Evolutionary conservation across 768 basidiomycete species (phyloP), one percentile per base, ranked within the genome.

Genomic region (Crassisporium funariophilum): DNA sequence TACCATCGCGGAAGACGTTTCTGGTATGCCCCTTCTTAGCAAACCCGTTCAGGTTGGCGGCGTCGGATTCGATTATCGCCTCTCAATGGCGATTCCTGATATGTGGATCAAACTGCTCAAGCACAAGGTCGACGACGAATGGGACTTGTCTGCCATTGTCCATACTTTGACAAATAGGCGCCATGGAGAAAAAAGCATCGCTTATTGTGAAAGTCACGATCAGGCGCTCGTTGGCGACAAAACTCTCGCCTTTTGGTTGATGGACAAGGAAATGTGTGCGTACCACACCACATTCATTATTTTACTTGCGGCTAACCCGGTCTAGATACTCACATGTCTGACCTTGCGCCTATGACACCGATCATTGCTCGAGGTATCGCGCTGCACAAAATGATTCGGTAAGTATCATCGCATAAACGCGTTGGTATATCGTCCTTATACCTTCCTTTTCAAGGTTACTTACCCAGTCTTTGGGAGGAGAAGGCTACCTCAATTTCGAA

Each of bases 91-190:
- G 16, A 81, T 99, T 41, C 97, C 97, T 2, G 97, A 99, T 67
- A 98, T 95, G 94, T 99, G 94, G 93, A 99, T 99, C 75, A 98
- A 99, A 69, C 76, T 98, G 20, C 80, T 98, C 56, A 99, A 98
- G 65, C 97, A 99, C 71, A 82, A 81, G 61, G 52, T 68, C 2
- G 97, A 99, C 64, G 80, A 86, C 50, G 79, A 86, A 33, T 99
- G 97, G 97, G 78, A 95, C 39, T 74, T 99, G 57, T 82, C 74
- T 39, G 79, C 87, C 63, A 94, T 98, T 49, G 85, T 88, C 13
- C 86, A 88, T 62, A 98, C 93, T 1, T 70, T 99, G 50, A 93
- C 80, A 16, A 97, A 99, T 67, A 78, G 97, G 46, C 79, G 97
- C 27, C 71, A 93, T 59, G 79, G 83, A 17, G 97, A 99, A 74